Percentiles rank a stretch among this genome's conserved stretches.
Conservation (phyloP, 495 filamentous ascomycete species). For the Xylaria curta region DNA sequence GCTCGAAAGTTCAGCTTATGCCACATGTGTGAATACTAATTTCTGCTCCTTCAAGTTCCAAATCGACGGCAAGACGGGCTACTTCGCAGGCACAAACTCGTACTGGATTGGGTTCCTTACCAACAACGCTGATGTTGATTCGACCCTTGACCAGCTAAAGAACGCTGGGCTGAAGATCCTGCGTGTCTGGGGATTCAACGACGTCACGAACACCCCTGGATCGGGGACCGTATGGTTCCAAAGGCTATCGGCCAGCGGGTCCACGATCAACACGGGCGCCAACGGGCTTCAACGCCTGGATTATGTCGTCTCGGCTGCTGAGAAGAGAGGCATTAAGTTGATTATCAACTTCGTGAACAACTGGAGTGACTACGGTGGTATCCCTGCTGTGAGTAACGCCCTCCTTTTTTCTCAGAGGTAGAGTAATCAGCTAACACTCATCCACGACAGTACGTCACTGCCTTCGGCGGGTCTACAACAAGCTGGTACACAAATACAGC, state of each 20-base stretch:
- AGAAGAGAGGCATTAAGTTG: conserved; percentile 63
- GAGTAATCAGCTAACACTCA: conserved; percentile 10
- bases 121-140: conserved; percentile 68
- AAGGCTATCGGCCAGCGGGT: conserved; percentile 55
- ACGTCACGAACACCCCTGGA: conserved; percentile 49
- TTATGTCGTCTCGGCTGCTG: conserved; percentile 67
- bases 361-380: conserved; percentile 62
- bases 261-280: conserved; percentile 69
- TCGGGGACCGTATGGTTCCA: conserved; percentile 66
- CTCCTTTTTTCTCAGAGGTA: background rate
- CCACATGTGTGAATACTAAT: background rate
- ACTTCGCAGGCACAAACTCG: conserved; percentile 73
- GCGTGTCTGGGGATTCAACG: conserved; percentile 78
- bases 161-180: conserved; percentile 69
- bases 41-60: conserved; percentile 49
- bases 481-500: conserved; percentile 42
- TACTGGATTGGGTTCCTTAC: conserved; percentile 78
- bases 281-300: conserved; percentile 72
- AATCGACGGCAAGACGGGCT: conserved; percentile 66
- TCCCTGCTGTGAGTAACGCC: conserved; percentile 32
- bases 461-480: conserved; percentile 54
- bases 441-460: conserved; percentile 57
- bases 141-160: conserved; percentile 56
- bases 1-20: background rate
- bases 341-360: conserved; percentile 62